Evolutionary conservation across 371 early-diverging fungal species (phyloP), one percentile per base, ranked within the genome.

Genomic region (Batkoa obscura): DNA sequence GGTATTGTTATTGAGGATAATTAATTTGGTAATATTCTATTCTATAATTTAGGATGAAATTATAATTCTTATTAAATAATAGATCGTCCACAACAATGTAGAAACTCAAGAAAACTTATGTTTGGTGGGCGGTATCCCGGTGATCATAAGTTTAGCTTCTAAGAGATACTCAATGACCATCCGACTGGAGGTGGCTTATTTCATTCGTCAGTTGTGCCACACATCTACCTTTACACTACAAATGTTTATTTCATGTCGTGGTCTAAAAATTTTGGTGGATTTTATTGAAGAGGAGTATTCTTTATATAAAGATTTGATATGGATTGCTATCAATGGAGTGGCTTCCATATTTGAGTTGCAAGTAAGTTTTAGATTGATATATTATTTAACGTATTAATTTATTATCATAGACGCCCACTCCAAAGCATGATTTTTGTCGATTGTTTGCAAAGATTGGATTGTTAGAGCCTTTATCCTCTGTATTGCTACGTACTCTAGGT

Each of bases 211-310:
- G 15, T 62, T 73, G 31, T 74, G 75, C 52, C 60, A 67, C 42
- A 66, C 68, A 9, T 69, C 64, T 36, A 51, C 69, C 0, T 36
- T 68, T n/a, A 68, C 72, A 12, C 60, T 75, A 3, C 73, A 71
- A 50, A 72, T 74, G 70, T 76, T 78, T 52, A 64, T 78, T 41
- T 71, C 76, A 0, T 78, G 79, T 55, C 63, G 73, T 2, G 76
- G 75, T 0, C 57, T 76, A 2, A 58, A 68, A 38, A 62, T 69
- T 3, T 52, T 78, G n/a, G 70, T 72, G 5, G 66, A 69, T 2
- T 66, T 75, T 55, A 47, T 76, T 58, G 62, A 67, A 30, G 71
- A 64, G 32, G 69, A 71, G 50, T 76, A 76, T 52, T 10, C 50
- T 6, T 63, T 63, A 4, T 58, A 68, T 17, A 68, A 62, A 43